A percentile compares a stretch with the other conserved stretches of the same genome.
phyloP scores from a whole-genome alignment of 176 grass and related monocot genomes.

The Guadua angustifolia region DNA sequence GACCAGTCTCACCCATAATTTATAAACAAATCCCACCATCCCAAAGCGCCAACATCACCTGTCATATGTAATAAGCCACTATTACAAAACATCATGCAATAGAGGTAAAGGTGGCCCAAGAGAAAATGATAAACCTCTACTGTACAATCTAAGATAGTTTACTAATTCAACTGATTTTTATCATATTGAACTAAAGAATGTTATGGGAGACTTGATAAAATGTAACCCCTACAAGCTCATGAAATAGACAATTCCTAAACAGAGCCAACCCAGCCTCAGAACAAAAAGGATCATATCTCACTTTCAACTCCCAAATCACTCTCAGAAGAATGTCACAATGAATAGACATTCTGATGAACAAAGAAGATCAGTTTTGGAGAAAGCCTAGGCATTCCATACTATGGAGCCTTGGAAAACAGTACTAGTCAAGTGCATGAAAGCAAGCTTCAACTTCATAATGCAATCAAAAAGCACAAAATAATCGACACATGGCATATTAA shows the following conservation, averaged over 20 bases:
- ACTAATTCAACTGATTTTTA: background rate
- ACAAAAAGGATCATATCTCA: background rate
- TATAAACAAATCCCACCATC: conserved; percentile 97
- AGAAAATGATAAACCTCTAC: background rate
- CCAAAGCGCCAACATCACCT: conserved; percentile 84
- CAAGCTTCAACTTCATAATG: background rate
- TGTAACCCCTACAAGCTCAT: background rate
- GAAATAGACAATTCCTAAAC: background rate
- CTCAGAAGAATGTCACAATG: background rate
- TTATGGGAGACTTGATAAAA: background rate
- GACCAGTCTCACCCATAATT: conserved; percentile 81
- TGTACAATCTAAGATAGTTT: conserved; percentile 15
- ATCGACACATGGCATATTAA: background rate
- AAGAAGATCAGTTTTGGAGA: background rate
- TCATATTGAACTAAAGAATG: conserved; percentile 10
- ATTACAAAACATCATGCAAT: conserved; percentile 34
- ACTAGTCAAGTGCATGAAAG: conserved; percentile 1
- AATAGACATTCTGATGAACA: conserved; percentile 7
- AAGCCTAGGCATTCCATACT: background rate
- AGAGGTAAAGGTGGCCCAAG: background rate
- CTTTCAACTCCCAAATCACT: background rate
- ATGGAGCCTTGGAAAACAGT: background rate
- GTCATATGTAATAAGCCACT: conserved; percentile 40
- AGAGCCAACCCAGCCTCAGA: conserved; percentile 6
- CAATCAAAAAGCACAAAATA: conserved; percentile 9